Base-by-base conservation (phyloP, 1,139 yeast species). In the Candida sanyaensis region DNA sequence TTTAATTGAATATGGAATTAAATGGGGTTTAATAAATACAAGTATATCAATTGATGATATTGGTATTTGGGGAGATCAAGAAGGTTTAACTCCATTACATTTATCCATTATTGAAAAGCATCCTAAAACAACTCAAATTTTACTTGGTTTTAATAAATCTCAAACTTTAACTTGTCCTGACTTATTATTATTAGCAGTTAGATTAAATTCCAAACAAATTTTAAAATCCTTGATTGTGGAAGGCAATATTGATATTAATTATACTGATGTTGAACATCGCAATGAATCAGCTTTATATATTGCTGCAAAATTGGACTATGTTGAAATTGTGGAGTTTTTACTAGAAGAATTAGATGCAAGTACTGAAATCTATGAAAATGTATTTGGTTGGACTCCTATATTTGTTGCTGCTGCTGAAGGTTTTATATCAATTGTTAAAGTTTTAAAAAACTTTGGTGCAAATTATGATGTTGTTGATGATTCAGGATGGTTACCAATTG, bases 401-500 rank as follows among this genome's bases (percentile, higher is more conserved):
- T 91, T 93, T 62, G 81, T 86, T 42, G 96, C 97, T 24, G 95
- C 97, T 0, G 86, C 91, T 21, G 97, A 92, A 58, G 98, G 98
- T 0, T 81, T 69, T 50, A 62, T 62, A 30, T 80, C 80, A 2
- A 73, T 89, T 37, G 88, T 84, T 8, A 65, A 77, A 45, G 54
- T 80, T 8, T 73, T 93, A 50, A 66, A 86, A 29, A 69, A 71
- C 0, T 65, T 75, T 42, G 83, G 82, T 6, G 84, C 88, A 10
- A 71, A 75, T 23, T 79, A 70, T 47, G 80, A 81, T 44, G 68
- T 76, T 42, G 78, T 80, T 21, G 99, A 93, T 67, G 86, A 82
- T 46, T 87, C 96, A 38, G 98, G 98, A 0, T 93, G 98, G 98
- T 83, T 92, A 24, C 97, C 98, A 7, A 84, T 90, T 84, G 99